Evolutionary conservation across 768 basidiomycete genomes (phyloP).

Genomic region (Russula sp.): DNA sequence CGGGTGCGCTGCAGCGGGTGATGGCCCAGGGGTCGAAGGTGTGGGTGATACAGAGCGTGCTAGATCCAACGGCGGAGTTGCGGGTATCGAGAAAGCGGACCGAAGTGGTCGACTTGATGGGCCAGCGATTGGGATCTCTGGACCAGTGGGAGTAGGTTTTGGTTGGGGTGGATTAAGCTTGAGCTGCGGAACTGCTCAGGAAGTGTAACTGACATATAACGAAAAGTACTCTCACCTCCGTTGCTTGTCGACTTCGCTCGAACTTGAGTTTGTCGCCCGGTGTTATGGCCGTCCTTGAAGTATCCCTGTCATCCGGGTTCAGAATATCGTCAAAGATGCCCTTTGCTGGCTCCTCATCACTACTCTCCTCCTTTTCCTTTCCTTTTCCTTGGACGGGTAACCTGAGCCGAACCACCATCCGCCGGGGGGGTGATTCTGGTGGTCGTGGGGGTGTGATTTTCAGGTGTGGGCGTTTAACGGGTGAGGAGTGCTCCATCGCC

Average conservation of each 20-base stretch:
- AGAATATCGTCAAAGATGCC: conserved; percentile 86
- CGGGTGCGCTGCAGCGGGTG: conserved; percentile 19
- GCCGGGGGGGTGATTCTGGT: conserved; percentile 31
- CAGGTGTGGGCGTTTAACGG: conserved; percentile 19
- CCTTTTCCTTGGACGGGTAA: conserved; percentile 59
- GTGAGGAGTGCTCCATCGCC: background rate
- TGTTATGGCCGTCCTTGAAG: conserved; percentile 56
- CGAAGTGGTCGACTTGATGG: conserved; percentile 60
- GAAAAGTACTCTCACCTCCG: conserved; percentile 54
- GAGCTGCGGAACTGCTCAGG: background rate
- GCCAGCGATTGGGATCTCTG: conserved; percentile 41
- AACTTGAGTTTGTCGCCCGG: conserved; percentile 61
- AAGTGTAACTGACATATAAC: background rate
- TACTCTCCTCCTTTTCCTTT: conserved; percentile 51
- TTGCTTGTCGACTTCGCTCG: conserved; percentile 60
- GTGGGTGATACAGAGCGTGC: conserved; percentile 31
- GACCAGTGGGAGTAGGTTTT: conserved; percentile 43
- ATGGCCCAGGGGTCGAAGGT: conserved; percentile 34
- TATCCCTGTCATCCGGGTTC: conserved; percentile 61
- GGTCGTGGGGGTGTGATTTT: conserved; percentile 28
- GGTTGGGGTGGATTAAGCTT: conserved; percentile 33
- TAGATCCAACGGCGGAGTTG: conserved; percentile 28
- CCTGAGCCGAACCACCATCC: conserved; percentile 46
- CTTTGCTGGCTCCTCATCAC: conserved; percentile 46
- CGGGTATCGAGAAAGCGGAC: conserved; percentile 42